Percentiles rank a stretch among this genome's conserved stretches.
phyloP scores from a whole-genome alignment of 169 alveolate genomes.

The Toxoplasma gondii region DNA sequence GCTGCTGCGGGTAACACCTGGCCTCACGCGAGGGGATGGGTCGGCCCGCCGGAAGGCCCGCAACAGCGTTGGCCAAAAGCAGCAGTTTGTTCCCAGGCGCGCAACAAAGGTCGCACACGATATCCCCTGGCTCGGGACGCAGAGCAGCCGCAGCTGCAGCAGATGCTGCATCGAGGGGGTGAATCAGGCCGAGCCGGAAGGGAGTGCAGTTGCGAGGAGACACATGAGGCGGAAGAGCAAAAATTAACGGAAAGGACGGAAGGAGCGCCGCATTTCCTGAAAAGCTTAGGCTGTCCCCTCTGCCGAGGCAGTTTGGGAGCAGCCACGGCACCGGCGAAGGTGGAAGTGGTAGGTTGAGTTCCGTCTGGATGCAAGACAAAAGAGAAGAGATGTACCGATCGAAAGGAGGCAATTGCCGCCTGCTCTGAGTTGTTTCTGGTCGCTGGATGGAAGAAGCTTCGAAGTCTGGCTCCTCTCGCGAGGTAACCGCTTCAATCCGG shows the following conservation, averaged over 20 bases:
- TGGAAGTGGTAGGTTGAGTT: background rate
- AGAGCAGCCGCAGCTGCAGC: conserved; percentile 56
- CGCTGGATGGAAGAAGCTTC: background rate
- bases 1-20: background rate
- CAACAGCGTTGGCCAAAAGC: conserved; percentile 52
- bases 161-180: conserved; percentile 65
- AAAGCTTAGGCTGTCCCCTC: background rate
- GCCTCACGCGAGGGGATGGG: background rate
- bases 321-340: conserved; percentile 22
- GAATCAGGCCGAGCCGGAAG: conserved; percentile 45
- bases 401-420: background rate
- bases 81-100: conserved; percentile 62
- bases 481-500: background rate
- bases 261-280: background rate
- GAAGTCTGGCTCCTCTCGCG: background rate
- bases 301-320: background rate
- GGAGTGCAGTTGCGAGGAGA: conserved; percentile 27
- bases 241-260: conserved; percentile 38
- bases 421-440: too few relatives aligned
- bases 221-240: conserved; percentile 40
- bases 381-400: background rate
- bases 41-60: background rate
- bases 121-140: conserved; percentile 42
- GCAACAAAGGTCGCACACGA: conserved; percentile 61
- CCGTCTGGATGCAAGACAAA: conserved; percentile 1